These are phyloP conservation scores for Puya raimondii DNA, from an alignment of 176 grass and related monocot species.

Conservation along the genomic window DNA sequence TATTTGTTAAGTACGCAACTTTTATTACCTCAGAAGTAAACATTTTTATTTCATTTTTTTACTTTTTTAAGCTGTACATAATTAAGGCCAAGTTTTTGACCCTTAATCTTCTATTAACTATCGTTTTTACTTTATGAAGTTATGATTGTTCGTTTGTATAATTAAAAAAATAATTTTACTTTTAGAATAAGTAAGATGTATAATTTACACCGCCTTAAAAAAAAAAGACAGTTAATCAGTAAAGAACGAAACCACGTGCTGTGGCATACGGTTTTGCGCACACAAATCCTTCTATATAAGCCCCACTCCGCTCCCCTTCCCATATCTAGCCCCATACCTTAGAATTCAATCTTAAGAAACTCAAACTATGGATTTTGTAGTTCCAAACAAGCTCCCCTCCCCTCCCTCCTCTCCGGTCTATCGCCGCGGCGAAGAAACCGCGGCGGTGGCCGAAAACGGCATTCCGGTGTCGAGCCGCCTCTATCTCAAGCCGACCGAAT, in stretches of 20 bases:
- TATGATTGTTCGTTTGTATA: no score
- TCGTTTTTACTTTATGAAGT: no score
- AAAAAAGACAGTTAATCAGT: not conserved
- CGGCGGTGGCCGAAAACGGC: not conserved
- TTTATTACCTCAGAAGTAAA: no score
- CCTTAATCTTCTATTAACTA: no score
- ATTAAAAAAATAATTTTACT: no score
- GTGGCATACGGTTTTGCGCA: not conserved
- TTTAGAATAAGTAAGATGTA: no score
- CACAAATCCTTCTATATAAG: not conserved
- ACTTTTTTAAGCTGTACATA: no score
- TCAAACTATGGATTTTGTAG: constrained; percentile 28
- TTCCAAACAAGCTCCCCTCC: constrained; percentile 23
- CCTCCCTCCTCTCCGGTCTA: not conserved
- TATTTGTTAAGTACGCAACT: no score
- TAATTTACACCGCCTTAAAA: no score
- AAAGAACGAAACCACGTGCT: not conserved
- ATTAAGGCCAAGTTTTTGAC: no score
- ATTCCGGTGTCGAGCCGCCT: constrained; percentile 32
- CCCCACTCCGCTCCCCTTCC: not conserved
- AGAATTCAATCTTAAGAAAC: not conserved
- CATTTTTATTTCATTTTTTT: no score
- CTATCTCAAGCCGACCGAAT: constrained; percentile 30
- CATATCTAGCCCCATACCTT: not conserved
- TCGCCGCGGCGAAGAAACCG: not conserved